Base-by-base conservation (phyloP, 495 filamentous ascomycete genomes). In the Penicillium macrosclerotiorum region DNA sequence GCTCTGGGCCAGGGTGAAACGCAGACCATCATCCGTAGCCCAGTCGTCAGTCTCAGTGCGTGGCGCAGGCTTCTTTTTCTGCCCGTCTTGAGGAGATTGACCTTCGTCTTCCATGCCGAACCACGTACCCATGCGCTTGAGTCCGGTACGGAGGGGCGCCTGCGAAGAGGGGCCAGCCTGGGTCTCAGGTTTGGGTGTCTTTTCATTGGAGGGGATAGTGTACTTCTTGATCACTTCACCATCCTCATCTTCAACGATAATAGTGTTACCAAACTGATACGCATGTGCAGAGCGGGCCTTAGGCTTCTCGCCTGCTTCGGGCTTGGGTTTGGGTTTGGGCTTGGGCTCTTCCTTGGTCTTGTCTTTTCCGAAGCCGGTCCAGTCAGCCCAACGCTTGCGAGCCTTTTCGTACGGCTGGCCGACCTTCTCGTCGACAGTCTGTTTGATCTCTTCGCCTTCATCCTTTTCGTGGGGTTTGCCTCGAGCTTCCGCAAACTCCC, bases 151-250 rank as follows among this genome's bases (percentile, higher is more conserved):
- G 16, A 80, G 64, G 5, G 63, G 63, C 5, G 67, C 60, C 32
- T 55, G 52, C 25, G n/a, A n/a, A n/a, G n/a, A n/a, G n/a, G n/a
- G n/a, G n/a, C n/a, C 51, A 17, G 54, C 7, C 18, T 49, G 45
- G 26, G 52, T 32, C 34, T 60, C 51, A 19, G 42, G 42, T 42
- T 62, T 59, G 31, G 43, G 34, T 9, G 38, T 17, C 62, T 63
- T 54, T 57, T 54, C 59, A 52, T 46, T 3, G 14, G 74, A 55
- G 8, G 90, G 86, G 22, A 96, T 84, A 41, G 95, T 89, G 63
- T 95, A 97, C 47, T 93, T 95, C 74, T 95, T 94, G 63, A 99
- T 80, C 9, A 99, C 94, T 59, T 99, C 94, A 22, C 94, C 94
- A 60, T 96, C 87, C 62, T 92, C 90, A 55, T 99, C 91, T 66